phyloP scores from a whole-genome alignment of 2,329 filamentous ascomycete genomes.

The Clathrospora elynae region DNA sequence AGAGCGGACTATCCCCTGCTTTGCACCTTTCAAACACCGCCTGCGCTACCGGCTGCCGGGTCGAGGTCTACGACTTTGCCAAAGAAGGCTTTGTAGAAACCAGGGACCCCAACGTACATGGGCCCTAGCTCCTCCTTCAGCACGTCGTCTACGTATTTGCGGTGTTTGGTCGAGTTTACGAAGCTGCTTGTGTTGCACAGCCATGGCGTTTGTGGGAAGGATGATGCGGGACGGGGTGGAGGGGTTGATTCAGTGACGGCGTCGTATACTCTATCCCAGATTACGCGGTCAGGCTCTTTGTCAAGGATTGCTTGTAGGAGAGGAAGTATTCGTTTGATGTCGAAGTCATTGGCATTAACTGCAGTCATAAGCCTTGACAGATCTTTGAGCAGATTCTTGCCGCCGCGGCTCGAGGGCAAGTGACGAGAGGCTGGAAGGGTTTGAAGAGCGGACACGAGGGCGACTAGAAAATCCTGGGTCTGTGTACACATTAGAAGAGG shows the following conservation, averaged over 20 bases:
- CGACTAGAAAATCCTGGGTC: not conserved
- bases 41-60: conserved; percentile 11
- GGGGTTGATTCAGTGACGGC: conserved; percentile 37
- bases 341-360: conserved; percentile 18
- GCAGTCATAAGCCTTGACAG: conserved; percentile 4
- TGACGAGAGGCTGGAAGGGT: conserved; percentile 1
- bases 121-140: conserved; percentile 25
- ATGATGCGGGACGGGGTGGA: conserved; percentile 24
- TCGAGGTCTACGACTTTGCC: conserved; percentile 16
- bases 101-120: conserved; percentile 21
- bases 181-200: conserved; percentile 23
- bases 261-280: conserved; percentile 41
- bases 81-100: conserved; percentile 30
- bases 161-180: conserved; percentile 19
- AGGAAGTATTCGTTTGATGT: conserved; percentile 6
- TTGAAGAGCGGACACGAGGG: conserved; percentile 2
- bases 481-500: conserved; percentile 1
- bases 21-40: conserved; percentile 25
- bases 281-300: conserved; percentile 15
- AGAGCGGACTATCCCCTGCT: conserved; percentile 26
- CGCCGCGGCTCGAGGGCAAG: conserved; percentile 7
- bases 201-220: conserved; percentile 36
- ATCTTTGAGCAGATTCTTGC: conserved; percentile 13
- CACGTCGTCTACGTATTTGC: conserved; percentile 19
- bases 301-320: conserved; percentile 13